Conservation (phyloP, 768 basidiomycete species). For the Lentinula boryana region DNA sequence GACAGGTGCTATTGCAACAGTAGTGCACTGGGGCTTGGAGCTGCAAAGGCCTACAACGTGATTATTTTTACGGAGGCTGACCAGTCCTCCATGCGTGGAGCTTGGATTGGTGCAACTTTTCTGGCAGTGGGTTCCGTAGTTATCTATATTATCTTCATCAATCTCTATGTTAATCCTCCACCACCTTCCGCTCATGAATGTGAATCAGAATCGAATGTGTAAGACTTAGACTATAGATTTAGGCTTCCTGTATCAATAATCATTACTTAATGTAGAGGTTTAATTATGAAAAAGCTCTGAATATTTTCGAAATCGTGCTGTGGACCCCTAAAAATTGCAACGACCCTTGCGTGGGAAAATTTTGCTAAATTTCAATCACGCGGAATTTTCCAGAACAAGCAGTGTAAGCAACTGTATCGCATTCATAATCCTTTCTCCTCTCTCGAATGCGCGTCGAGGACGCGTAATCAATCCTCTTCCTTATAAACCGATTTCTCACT, state of each 20-base stretch:
- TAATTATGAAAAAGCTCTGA: too few relatives aligned
- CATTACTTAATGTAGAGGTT: too few relatives aligned
- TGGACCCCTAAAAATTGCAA: too few relatives aligned
- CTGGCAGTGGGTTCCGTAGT: slow-evolving; percentile 18
- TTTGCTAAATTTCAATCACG: neutral
- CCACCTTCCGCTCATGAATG: neutral
- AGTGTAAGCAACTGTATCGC: too few relatives aligned
- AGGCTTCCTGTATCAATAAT: too few relatives aligned
- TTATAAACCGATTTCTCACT: neutral
- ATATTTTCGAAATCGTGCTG: too few relatives aligned
- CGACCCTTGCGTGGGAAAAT: too few relatives aligned
- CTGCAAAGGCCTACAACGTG: slow-evolving; percentile 21
- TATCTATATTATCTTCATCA: slow-evolving; percentile 21
- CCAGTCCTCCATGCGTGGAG: slow-evolving; percentile 16
- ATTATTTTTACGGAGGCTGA: slow-evolving; percentile 16
- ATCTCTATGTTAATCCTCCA: slow-evolving; percentile 19
- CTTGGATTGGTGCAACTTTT: slow-evolving; percentile 31
- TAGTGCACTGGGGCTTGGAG: slow-evolving; percentile 21
- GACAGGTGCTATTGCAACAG: slow-evolving; percentile 31
- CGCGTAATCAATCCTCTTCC: neutral
- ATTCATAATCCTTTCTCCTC: neutral
- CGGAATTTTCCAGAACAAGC: neutral
- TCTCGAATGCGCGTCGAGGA: neutral
- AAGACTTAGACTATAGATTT: neutral
- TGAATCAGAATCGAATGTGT: neutral